phyloP scores from a whole-genome alignment of 768 basidiomycete species.

The Lactifluus volemus region DNA sequence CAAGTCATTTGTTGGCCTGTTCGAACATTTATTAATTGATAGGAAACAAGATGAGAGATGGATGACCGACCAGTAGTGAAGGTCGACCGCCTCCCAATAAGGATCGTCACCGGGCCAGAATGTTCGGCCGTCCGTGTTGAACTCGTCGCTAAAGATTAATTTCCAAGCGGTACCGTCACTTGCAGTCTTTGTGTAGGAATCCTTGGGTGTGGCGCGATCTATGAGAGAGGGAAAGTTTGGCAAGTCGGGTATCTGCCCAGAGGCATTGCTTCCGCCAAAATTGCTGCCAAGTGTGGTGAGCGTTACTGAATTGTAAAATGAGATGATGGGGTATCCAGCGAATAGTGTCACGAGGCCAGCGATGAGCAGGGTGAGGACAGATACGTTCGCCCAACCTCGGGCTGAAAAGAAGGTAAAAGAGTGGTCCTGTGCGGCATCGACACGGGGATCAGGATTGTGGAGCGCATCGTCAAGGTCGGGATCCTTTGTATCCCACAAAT shows the following conservation, averaged over 20 bases:
- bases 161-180: slow-evolving; percentile 70
- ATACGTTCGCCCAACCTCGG: slow-evolving; percentile 78
- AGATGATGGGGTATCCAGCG: slow-evolving; percentile 80
- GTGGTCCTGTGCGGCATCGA: slow-evolving; percentile 50
- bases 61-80: slow-evolving; percentile 64
- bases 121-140: slow-evolving; percentile 61
- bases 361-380: slow-evolving; percentile 61
- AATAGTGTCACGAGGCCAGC: slow-evolving; percentile 69
- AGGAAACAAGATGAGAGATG: not conserved
- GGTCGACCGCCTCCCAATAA: slow-evolving; percentile 79
- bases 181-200: slow-evolving; percentile 49
- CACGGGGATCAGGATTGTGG: slow-evolving; percentile 79
- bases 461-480: slow-evolving; percentile 85
- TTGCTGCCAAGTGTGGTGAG: slow-evolving; percentile 48
- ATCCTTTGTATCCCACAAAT: slow-evolving; percentile 69
- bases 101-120: slow-evolving; percentile 78
- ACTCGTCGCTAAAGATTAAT: slow-evolving; percentile 87
- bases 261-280: slow-evolving; percentile 79
- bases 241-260: slow-evolving; percentile 80
- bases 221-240: slow-evolving; percentile 60
- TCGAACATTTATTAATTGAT: not conserved
- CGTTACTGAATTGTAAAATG: slow-evolving; percentile 33
- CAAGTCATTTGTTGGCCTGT: slow-evolving; percentile 57
- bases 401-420: slow-evolving; percentile 68
- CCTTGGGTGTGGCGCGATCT: slow-evolving; percentile 65